Conservation (phyloP, 2,329 filamentous ascomycete genomes). For the Fusarium armeniacum region DNA sequence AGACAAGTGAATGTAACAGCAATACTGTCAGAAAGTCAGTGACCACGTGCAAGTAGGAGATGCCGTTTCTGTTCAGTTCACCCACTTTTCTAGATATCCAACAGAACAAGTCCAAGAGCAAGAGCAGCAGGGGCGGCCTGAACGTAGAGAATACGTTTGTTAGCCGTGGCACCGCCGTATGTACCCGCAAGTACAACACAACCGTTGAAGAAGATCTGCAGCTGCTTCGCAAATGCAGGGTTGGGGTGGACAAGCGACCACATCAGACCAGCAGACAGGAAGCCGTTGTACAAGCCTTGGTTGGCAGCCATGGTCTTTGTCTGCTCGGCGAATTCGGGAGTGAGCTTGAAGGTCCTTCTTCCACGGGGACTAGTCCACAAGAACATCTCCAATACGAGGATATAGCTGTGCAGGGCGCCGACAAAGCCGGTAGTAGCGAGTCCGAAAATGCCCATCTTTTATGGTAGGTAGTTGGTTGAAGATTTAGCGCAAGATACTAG, state of each 20-base stretch:
- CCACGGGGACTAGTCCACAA: conserved; percentile 64
- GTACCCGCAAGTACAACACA: conserved; percentile 62
- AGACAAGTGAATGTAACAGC: not conserved
- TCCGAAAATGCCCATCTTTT: conserved; percentile 54
- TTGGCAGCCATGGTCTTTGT: conserved; percentile 63
- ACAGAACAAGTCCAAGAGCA: conserved; percentile 50
- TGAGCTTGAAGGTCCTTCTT: conserved; percentile 60
- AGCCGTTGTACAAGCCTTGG: conserved; percentile 68
- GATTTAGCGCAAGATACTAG: not conserved
- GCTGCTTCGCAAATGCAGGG: conserved; percentile 58
- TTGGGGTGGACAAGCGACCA: conserved; percentile 64
- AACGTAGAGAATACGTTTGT: conserved; percentile 59
- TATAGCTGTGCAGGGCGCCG: conserved; percentile 62
- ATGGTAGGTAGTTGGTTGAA: conserved; percentile 15
- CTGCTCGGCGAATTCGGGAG: conserved; percentile 61
- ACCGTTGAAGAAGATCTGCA: conserved; percentile 63
- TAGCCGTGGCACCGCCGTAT: conserved; percentile 59
- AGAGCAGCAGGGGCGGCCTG: conserved; percentile 56
- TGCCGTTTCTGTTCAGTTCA: not conserved
- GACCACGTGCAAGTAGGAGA: not conserved
- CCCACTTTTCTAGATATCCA: conserved; percentile 33
- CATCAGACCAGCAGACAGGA: conserved; percentile 63
- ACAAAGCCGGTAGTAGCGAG: conserved; percentile 56
- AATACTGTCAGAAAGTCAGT: conserved; percentile 12
- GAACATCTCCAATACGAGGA: conserved; percentile 64